Evolutionary conservation across 768 basidiomycete species (phyloP).

Genomic region (Mycena kentingensis): DNA sequence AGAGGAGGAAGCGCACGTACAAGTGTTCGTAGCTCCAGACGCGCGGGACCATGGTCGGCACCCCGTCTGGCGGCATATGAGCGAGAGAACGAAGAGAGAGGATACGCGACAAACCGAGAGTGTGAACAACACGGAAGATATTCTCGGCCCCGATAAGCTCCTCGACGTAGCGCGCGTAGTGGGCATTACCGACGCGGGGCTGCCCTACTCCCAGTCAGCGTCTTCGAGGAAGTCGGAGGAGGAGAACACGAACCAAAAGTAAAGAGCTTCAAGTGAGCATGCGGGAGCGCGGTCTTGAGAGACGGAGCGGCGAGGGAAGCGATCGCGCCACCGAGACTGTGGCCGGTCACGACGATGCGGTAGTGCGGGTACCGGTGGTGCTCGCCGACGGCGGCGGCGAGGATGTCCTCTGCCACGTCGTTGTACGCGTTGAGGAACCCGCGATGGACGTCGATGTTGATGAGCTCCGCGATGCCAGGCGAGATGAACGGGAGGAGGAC

Average conservation of each 20-base stretch:
- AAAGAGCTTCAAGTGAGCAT: background rate
- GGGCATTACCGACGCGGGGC: conserved; percentile 22
- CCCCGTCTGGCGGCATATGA: conserved; percentile 1
- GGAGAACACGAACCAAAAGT: conserved; percentile 1
- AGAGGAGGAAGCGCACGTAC: background rate
- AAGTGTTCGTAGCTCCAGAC: conserved; percentile 20
- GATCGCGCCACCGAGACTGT: conserved; percentile 28
- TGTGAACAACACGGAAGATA: conserved; percentile 16
- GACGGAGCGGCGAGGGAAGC: conserved; percentile 25
- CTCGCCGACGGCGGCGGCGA: background rate
- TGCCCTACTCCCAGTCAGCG: conserved; percentile 12
- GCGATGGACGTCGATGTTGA: conserved; percentile 1
- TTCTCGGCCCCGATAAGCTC: conserved; percentile 9
- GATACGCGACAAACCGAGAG: background rate
- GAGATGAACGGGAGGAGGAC: background rate
- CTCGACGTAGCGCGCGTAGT: conserved; percentile 17
- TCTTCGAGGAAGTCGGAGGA: background rate
- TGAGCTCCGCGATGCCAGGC: background rate
- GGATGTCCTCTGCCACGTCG: conserved; percentile 2
- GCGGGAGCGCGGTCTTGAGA: conserved; percentile 19
- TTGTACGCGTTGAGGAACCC: conserved; percentile 8
- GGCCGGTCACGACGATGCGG: conserved; percentile 24
- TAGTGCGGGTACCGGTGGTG: conserved; percentile 5
- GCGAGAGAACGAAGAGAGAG: background rate
- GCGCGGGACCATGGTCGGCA: conserved; percentile 21